Percentiles rank a stretch among this genome's conserved stretches.
phyloP scores from a whole-genome alignment of 176 grass and related monocot genomes.

The Thalia dealbata region DNA sequence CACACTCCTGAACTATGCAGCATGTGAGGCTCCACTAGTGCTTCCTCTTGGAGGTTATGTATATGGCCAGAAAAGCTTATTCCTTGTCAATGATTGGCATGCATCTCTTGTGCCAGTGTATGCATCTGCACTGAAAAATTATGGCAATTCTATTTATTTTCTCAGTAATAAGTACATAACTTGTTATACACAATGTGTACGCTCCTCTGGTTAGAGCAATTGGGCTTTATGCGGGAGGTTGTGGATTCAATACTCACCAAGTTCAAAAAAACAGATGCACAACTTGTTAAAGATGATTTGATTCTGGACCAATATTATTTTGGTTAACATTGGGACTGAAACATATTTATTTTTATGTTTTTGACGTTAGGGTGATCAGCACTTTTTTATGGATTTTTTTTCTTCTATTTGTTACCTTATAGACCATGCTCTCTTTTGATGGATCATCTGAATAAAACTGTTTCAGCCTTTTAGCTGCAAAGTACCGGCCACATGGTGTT shows the following conservation, averaged over 20 bases:
- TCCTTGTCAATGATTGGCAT: conserved; percentile 98
- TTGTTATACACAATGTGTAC: no score
- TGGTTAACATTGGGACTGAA: no score
- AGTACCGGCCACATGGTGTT: conserved; percentile 90
- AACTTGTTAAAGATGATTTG: no score
- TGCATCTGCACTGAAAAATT: conserved; percentile 20
- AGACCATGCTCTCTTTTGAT: not conserved
- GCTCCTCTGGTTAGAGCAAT: no score
- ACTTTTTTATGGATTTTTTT: not conserved
- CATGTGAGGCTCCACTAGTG: conserved; percentile 88
- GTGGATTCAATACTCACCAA: no score
- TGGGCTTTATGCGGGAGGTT: no score
- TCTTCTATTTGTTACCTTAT: not conserved
- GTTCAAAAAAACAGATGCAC: no score
- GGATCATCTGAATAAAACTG: not conserved
- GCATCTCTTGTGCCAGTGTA: conserved; percentile 96
- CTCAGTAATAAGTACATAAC: no score
- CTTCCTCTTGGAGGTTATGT: conserved; percentile 88
- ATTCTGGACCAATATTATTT: no score
- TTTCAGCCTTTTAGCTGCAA: conserved; percentile 68
- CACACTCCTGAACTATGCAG: conserved; percentile 66
- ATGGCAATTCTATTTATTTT: not conserved
- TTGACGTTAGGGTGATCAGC: no score
- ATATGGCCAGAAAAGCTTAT: conserved; percentile 84
- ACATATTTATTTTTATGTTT: no score